Evolutionary conservation across 2,329 filamentous ascomycete species (phyloP), one percentile per base, ranked within the genome.

Genomic region (Fusarium sp.): DNA sequence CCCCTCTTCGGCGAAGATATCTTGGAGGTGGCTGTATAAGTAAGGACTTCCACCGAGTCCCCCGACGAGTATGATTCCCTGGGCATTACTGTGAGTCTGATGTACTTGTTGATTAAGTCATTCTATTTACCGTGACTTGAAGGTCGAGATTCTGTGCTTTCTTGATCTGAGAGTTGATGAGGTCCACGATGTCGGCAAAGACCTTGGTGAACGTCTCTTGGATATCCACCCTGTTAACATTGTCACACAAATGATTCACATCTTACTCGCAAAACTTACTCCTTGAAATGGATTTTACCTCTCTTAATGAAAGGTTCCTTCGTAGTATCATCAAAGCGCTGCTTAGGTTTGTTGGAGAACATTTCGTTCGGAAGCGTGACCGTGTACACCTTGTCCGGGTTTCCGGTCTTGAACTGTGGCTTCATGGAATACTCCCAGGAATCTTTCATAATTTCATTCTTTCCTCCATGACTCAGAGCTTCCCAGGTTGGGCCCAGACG

Each of bases 71-170:
- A 41, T 41, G 20, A 41, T 41, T n/a, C 38, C 38, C 38, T 41
- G 14, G 3, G 12, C 1, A 41, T 41, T 5, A 13, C 20, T 9
- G 1, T 41, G 7, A 41, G 20, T 39, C 38, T 39, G 3, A 8
- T 5, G 13, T 2, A 1, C 7, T 8, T 14, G 7, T 3, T 39
- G 1, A 39, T n/a, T 4, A 39, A 4, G 4, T 7, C 7, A 0
- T 8, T 7, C 4, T 5, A 41, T 20, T n/a, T 41, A 41, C 38
- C 20, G 38, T 41, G 12, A 41, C 20, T 41, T 41, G 38, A 5
- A n/a, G 38, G 18, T 41, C 4, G n/a, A 9, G 20, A 14, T 41
- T 20, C 7, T 41, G 20, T n/a, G 38, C 38, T 9, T 41, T 41
- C 20, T 41, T 18, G 13, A 41, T 41, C 12, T 41, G 38, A n/a